These are phyloP conservation scores for Aspergillus mulundensis DNA, from an alignment of 495 filamentous ascomycete genomes.

Conservation along the genomic window DNA sequence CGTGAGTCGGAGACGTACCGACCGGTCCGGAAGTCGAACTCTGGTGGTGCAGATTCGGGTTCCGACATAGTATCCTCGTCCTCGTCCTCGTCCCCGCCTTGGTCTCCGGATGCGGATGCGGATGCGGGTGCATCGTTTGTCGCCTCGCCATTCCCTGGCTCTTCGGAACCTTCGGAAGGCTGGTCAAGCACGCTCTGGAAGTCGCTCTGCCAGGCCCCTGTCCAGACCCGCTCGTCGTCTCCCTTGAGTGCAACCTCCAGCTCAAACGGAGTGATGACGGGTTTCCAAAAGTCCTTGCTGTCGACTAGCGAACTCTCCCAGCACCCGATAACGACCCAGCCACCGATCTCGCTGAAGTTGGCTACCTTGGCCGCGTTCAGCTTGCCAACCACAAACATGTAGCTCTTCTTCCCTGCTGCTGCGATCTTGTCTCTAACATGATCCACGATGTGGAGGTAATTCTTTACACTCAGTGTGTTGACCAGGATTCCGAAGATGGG, in stretches of 20 bases:
- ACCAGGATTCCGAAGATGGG: conserved; percentile 89
- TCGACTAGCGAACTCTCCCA: conserved; percentile 93
- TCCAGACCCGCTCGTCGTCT: conserved; percentile 71
- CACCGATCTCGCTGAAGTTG: conserved; percentile 91
- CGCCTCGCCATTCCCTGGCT: conserved; percentile 19
- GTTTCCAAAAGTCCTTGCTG: conserved; percentile 78
- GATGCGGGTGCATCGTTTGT: conserved; percentile 23
- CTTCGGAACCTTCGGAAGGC: conserved; percentile 21
- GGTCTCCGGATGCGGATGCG: background rate
- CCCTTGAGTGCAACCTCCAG: conserved; percentile 66
- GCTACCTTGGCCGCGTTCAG: conserved; percentile 93
- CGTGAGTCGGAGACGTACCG: conserved; percentile 77
- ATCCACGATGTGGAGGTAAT: conserved; percentile 78
- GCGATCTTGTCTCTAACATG: conserved; percentile 66
- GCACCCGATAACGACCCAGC: conserved; percentile 96
- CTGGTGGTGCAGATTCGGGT: conserved; percentile 70
- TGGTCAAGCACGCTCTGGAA: conserved; percentile 56
- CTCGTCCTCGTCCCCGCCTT: background rate
- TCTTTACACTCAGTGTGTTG: conserved; percentile 87
- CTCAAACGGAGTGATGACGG: conserved; percentile 91
- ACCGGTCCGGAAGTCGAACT: conserved; percentile 88
- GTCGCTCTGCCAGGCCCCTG: conserved; percentile 70
- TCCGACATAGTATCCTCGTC: conserved; percentile 50
- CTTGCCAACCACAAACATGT: conserved; percentile 95
- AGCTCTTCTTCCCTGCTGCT: conserved; percentile 82